Conservation (phyloP, 2,329 filamentous ascomycete genomes). For the Fusarium metavorans region DNA sequence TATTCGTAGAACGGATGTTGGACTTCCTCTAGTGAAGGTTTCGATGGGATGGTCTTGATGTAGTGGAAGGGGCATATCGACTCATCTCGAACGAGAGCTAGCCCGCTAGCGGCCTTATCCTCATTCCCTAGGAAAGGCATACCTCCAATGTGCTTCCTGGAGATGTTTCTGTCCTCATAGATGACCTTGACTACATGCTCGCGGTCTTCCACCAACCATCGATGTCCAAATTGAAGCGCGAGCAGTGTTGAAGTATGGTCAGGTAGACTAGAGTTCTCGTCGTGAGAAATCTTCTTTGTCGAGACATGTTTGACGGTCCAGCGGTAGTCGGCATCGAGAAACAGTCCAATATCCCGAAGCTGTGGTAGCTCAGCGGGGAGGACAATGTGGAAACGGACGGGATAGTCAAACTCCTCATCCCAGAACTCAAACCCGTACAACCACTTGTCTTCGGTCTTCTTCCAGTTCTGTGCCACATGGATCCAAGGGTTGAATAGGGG, state of each 20-base stretch:
- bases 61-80: slow-evolving; percentile 55
- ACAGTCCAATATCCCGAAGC: slow-evolving; percentile 53
- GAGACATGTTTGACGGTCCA: slow-evolving; percentile 50
- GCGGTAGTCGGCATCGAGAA: slow-evolving; percentile 51
- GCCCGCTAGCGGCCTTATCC: slow-evolving; percentile 31
- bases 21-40: slow-evolving; percentile 57
- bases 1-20: slow-evolving; percentile 52
- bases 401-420: slow-evolving; percentile 46
- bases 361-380: slow-evolving; percentile 58
- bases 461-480: slow-evolving; percentile 58
- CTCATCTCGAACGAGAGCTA: slow-evolving; percentile 57
- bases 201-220: slow-evolving; percentile 54
- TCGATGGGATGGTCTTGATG: slow-evolving; percentile 54
- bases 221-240: slow-evolving; percentile 61
- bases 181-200: slow-evolving; percentile 59
- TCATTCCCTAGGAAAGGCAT: slow-evolving; percentile 41
- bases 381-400: slow-evolving; percentile 56
- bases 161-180: slow-evolving; percentile 41
- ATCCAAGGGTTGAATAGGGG: slow-evolving; percentile 61
- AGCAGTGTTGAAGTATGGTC: slow-evolving; percentile 63
- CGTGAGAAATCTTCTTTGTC: slow-evolving; percentile 29
- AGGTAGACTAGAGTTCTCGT: slow-evolving; percentile 22
- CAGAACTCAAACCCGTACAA: slow-evolving; percentile 49
- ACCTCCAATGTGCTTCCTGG: slow-evolving; percentile 48
- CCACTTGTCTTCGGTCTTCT: slow-evolving; percentile 29